Evolutionary conservation across 352 stramenopile species (phyloP), one percentile per base, ranked within the genome.

Genomic region (Peronosclerospora sorghi): DNA sequence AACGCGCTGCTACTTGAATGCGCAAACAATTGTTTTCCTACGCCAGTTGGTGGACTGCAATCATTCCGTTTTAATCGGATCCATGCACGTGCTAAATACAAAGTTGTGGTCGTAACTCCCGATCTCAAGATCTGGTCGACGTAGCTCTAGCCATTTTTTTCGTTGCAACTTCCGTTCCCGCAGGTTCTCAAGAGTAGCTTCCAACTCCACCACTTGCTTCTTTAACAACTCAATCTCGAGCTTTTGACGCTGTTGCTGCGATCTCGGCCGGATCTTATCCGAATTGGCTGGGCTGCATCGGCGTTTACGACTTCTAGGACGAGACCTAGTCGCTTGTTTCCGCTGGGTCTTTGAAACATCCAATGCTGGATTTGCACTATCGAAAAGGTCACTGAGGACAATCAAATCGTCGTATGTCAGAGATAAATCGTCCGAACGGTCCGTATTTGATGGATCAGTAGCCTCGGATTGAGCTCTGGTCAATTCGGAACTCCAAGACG

Each of bases 11-110:
- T 19, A 76, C 43, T 43, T 64, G 42, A 5, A 48, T 43, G 35
- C 59, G 55, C 8, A 78, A 49, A 28, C 62, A 69, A 17, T 46
- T 27, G 42, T 78, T 78, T 44, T 81, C 50, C 17, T 65, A 17
- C 13, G 60, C 47, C 1, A 66, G 57, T 32, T 56, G 47, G 2
- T 65, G 49, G 8, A 47, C 52, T 14, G 48, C 53, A 1, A 29
- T 28, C 0, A 51, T 28, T 41, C 66, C 1, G 34, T 41, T 48
- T 49, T 47, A 0, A 54, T 48, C 3, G 43, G 38, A 1, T 15
- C 23, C 27, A 40, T 36, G 51, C 53, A 64, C 2, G 51, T 19
- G 15, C 48, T 41, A 9, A 40, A 26, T 9, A 19, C 6, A 0
- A 36, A 30, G 13, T 20, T 36, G 17, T 36, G 19, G n/a, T 46